These are phyloP conservation scores for Candida rishiriensis DNA, from an alignment of 805 yeast species.

Conservation along the genomic window DNA sequence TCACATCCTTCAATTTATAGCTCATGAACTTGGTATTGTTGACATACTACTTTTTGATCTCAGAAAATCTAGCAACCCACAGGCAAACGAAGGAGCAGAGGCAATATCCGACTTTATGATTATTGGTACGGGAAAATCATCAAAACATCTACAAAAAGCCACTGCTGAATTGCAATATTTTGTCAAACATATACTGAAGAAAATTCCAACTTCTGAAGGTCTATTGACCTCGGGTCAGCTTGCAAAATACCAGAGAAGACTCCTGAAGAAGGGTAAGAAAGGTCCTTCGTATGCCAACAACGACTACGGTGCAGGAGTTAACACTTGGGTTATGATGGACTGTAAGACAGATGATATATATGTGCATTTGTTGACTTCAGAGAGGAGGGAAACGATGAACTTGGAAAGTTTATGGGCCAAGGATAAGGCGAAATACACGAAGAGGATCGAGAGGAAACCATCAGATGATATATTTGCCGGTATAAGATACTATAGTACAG, in stretches of 20 bases:
- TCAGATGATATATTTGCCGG: conserved; percentile 43
- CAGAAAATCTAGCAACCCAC: conserved; percentile 31
- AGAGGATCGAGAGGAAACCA: conserved; percentile 18
- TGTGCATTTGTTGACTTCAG: conserved; percentile 69
- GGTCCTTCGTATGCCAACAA: conserved; percentile 49
- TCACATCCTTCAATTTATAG: conserved; percentile 42
- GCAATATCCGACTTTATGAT: conserved; percentile 48
- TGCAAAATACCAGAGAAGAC: conserved; percentile 45
- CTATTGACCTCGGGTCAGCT: conserved; percentile 54
- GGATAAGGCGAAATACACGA: conserved; percentile 13
- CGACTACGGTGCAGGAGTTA: conserved; percentile 53
- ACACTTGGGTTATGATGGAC: conserved; percentile 83
- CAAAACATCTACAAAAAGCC: conserved; percentile 71
- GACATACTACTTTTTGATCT: conserved; percentile 65
- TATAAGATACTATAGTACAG: conserved; percentile 41
- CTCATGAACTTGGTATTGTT: conserved; percentile 58
- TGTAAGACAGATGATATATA: conserved; percentile 57
- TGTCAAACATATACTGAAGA: conserved; percentile 48
- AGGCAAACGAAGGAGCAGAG: conserved; percentile 28
- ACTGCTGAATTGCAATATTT: conserved; percentile 51
- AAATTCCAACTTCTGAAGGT: conserved; percentile 64
- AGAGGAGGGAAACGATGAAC: conserved; percentile 62
- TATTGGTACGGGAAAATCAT: conserved; percentile 71
- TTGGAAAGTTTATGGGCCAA: conserved; percentile 62
- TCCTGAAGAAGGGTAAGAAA: conserved; percentile 51